Evolutionary conservation across 2,329 filamentous ascomycete species (phyloP), one percentile per base, ranked within the genome.

Genomic region (Herpotrichia juniperi): DNA sequence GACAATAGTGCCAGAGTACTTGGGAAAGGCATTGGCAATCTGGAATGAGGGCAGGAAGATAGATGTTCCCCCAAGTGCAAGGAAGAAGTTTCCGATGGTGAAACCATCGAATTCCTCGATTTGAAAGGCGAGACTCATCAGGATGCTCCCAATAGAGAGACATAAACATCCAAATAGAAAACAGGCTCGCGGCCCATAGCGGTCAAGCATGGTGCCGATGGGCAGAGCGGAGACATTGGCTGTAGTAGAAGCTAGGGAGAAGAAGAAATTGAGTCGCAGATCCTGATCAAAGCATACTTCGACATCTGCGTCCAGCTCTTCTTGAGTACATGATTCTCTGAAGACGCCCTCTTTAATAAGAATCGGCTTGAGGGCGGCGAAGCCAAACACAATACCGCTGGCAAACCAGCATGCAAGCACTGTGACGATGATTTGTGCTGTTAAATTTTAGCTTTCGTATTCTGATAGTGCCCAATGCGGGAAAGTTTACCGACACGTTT

Each of bases 21-120:
- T 82, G 1, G 90, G 90, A 66, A 96, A 93, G 2, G 90, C 87
- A 71, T 94, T 94, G 32, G 89, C 91, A 32, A 94, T 83, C 69
- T 94, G 90, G 73, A 93, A 93, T 2, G 88, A 89, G 8, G 89
- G 87, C 51, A 94, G 90, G 73, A 91, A 94, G 46, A 90, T 84
- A 63, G 92, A 93, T 2, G 90, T 89, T 0, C 90, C 91, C 17
- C 90, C 91, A 1, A 93, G 79, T 0, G 90, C 88, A 7, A 94
- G 80, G 49, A 91, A 85, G 19, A 93, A 78, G 71, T 93, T 93
- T 14, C 89, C 90, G 4, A 84, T 77, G 17, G 91, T 82, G 64
- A 88, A 87, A 14, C 69, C 71, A 51, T 74, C 72, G 51, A 74
- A 73, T 30, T 66, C 56, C 14, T 58, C 61, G 43, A 74, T 65